Base-by-base conservation (phyloP, 2,329 filamentous ascomycete species). In the Alternaria sp. region DNA sequence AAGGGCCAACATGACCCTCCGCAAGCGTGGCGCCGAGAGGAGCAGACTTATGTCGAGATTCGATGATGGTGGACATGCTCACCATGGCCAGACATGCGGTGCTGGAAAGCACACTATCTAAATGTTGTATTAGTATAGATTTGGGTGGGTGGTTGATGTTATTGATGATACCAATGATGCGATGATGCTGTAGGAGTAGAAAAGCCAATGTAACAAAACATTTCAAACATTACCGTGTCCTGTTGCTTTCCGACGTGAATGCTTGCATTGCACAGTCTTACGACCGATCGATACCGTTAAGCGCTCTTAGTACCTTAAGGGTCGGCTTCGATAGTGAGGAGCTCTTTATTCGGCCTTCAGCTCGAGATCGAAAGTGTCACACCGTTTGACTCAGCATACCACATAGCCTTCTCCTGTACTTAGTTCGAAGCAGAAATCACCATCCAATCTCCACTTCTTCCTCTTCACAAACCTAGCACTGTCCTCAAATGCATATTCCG, bases 11-110 rank as follows among this genome's bases (percentile, higher is more conserved):
- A 61, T 61, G 4, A 75, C 72, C 14, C 56, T 72, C 7, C 62
- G 74, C 55, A 78, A 74, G 74, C 72, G 77, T 64, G 68, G 64
- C 47, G 76, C 76, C 1, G 75, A 78, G 61, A 60, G 53, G 26
- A 58, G 66, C 8, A 63, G 75, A 20, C 66, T 70, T 37, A 59
- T 70, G 44, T 66, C 66, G 21, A 60, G 74, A 20, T 73, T 75
- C 50, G 75, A 73, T n/a, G 54, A 68, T 45, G 71, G 69, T 5
- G 71, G 71, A 10, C 74, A 76, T 63, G 66, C 64, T 25, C 76
- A 78, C 63, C 65, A 70, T 44, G 72, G 69, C 3, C 71, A 73
- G 63, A 63, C 68, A 55, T 74, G 72, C 51, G 71, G 71, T 14
- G 45, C 60, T 18, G 71, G 71, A 7, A 70, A 74, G 55, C 64